Evolutionary conservation across 2,329 filamentous ascomycete species (phyloP), one percentile per base, ranked within the genome.

Genomic region (Aspergillaceae sp.): DNA sequence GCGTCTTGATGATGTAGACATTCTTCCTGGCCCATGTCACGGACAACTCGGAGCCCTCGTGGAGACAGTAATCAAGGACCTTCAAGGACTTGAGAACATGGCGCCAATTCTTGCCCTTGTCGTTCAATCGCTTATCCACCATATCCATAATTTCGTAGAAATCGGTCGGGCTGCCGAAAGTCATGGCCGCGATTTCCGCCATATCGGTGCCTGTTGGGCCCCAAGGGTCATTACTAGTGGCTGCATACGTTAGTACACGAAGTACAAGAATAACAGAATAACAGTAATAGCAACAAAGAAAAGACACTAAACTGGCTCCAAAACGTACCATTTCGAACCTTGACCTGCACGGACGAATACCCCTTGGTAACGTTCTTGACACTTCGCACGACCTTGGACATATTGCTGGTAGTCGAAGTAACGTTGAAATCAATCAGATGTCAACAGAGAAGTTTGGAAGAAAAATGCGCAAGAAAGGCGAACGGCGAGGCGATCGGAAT

Each of bases 101-200:
- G 59, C 92, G 84, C 92, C 92, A 98, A 67, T 98, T 98, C 77
- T 97, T 98, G 63, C 92, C 92, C 71, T 98, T 97, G 70, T 98
- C 92, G 61, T 98, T 98, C 62, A 98, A 74, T 56, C 92, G 85
- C 75, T 97, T 97, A 72, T 98, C 92, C 56, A 98, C 77, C 88
- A 98, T 98, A 68, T 98, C 92, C 84, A 98, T 95, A 61, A 98
- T 96, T 67, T 98, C 91, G 74, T 95, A 95, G 73, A 98, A 98
- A 67, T 97, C 92, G 69, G 86, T 91, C 33, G 89, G 90, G 64
- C 91, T 94, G 74, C 94, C 94, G 74, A 90, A 98, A 43, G 92
- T 97, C 77, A 97, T 84, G 68, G 92, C 87, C 68, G 92, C 89
- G 64, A 98, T 96, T 72, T 98, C 92, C 70, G 86, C 87, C 92